Conservation (phyloP, 768 basidiomycete genomes). For the Boletus rufocinnamomeus region DNA sequence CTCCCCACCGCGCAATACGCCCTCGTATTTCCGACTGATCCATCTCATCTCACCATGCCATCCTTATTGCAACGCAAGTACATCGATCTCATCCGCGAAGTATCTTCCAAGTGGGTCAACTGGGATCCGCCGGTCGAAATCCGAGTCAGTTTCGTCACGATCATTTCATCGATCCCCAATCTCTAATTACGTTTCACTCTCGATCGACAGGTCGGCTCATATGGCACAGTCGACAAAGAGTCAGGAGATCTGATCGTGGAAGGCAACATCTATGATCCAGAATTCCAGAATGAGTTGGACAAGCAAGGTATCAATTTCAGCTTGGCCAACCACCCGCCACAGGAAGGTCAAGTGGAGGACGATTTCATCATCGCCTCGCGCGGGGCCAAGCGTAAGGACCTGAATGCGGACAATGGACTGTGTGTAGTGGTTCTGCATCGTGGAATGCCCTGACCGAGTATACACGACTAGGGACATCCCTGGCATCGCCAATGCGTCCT, state of each 20-base stretch:
- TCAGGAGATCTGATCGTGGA: slow-evolving; percentile 35
- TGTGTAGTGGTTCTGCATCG: slow-evolving; percentile 9
- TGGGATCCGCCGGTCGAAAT: slow-evolving; percentile 37
- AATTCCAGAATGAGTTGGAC: slow-evolving; percentile 22
- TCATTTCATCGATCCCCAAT: neutral
- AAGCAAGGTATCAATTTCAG: slow-evolving; percentile 11
- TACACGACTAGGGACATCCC: slow-evolving; percentile 8
- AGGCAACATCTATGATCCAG: slow-evolving; percentile 37
- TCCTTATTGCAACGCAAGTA: slow-evolving; percentile 32
- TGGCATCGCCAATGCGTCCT: slow-evolving; percentile 26
- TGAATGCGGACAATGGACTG: slow-evolving; percentile 13
- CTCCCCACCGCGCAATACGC: neutral
- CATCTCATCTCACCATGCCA: slow-evolving; percentile 4
- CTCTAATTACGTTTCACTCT: neutral
- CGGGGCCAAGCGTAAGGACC: slow-evolving; percentile 15
- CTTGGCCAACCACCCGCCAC: slow-evolving; percentile 21
- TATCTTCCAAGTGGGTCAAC: slow-evolving; percentile 39
- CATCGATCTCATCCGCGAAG: slow-evolving; percentile 36
- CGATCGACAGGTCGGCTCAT: slow-evolving; percentile 36
- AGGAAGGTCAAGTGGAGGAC: slow-evolving; percentile 21
- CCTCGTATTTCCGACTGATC: neutral
- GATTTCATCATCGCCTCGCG: slow-evolving; percentile 27
- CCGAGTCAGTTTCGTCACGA: slow-evolving; percentile 19
- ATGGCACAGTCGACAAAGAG: slow-evolving; percentile 34
- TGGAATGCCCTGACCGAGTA: neutral